These are phyloP conservation scores for Pleomassaria siparia DNA, from an alignment of 2,329 filamentous ascomycete genomes.

Conservation along the genomic window DNA sequence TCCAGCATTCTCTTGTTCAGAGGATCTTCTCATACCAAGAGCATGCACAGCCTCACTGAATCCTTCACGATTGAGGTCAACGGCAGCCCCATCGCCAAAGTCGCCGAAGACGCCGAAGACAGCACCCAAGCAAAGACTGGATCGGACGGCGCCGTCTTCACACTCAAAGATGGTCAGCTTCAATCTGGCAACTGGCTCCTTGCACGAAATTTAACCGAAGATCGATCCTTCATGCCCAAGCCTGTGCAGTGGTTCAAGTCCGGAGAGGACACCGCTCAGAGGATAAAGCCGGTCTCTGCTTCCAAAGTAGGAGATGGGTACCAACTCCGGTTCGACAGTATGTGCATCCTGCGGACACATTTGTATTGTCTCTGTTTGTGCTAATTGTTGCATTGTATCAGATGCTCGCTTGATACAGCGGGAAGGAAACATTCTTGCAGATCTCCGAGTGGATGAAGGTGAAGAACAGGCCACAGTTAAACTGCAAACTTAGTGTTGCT, in stretches of 20 bases:
- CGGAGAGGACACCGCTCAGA: constrained; percentile 7
- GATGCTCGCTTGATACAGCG: too few species aligned
- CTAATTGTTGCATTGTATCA: too few species aligned
- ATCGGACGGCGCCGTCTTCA: constrained; percentile 23
- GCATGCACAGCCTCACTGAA: constrained; percentile 24
- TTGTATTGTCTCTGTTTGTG: too few species aligned
- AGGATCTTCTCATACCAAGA: not conserved
- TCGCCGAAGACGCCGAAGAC: constrained; percentile 10
- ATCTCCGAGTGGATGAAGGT: too few species aligned
- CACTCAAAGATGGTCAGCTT: constrained; percentile 22
- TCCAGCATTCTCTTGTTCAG: not conserved
- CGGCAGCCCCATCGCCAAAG: constrained; percentile 19
- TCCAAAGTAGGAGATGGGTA: constrained; percentile 15
- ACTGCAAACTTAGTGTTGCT: too few species aligned
- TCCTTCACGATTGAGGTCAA: constrained; percentile 29
- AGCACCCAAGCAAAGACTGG: constrained; percentile 21
- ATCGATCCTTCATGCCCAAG: constrained; percentile 28
- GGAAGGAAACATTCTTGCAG: too few species aligned
- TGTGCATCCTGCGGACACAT: too few species aligned
- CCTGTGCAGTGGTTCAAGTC: constrained; percentile 27
- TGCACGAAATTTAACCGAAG: constrained; percentile 20
- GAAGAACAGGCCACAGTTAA: too few species aligned
- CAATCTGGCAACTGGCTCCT: constrained; percentile 22
- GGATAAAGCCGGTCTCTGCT: constrained; percentile 17
- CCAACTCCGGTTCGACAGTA: constrained; percentile 20